Base-by-base conservation (phyloP, 129 eudicot species). In the Artemisia argyi region DNA sequence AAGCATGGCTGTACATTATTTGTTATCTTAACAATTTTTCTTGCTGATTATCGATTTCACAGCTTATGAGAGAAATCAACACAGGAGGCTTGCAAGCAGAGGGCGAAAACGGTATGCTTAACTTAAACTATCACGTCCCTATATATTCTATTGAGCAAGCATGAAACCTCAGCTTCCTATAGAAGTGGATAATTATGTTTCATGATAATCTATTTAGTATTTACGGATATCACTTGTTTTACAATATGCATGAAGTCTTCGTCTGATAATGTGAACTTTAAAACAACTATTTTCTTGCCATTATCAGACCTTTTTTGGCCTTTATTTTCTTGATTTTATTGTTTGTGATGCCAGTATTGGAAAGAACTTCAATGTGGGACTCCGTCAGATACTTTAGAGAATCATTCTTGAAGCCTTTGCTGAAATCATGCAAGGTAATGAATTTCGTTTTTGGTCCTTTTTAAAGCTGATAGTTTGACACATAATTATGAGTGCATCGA, bases 351-450 rank as follows among this genome's bases (percentile, higher is more conserved):
- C 24, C 88, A 95, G 99, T 81, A 55, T 80, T 84, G 84, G 96
- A 95, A 65, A 85, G 80, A 78, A 88, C 99, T 51, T 90, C 97
- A 53, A 87, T 88, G 69, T 96, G 97, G 50, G 74, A 84, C 55
- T 81, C 85, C 10, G 71, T 90, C 73, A 85, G 85, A 83, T 85
- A 80, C 66, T 90, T 90, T 59, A 86, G 85, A 78, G 79, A 85
- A 69, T 86, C 94, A 46, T 95, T 95, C 85, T 80, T 95, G 84
- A 87, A 90, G 79, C 97, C 99, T 72, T 90, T 95, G 78, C 84
- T 90, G 54, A 95, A 88, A 75, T 86, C 96, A 68, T 90, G 99
- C 91, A 90, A 95, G 96, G 98, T 89, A 85, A 57, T 13, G 32
- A 8, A 60, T 42, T 7, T 10, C 4, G 24, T 17, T 22, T 74